phyloP scores from a whole-genome alignment of 495 filamentous ascomycete species.

The Xylaria intraflava region DNA sequence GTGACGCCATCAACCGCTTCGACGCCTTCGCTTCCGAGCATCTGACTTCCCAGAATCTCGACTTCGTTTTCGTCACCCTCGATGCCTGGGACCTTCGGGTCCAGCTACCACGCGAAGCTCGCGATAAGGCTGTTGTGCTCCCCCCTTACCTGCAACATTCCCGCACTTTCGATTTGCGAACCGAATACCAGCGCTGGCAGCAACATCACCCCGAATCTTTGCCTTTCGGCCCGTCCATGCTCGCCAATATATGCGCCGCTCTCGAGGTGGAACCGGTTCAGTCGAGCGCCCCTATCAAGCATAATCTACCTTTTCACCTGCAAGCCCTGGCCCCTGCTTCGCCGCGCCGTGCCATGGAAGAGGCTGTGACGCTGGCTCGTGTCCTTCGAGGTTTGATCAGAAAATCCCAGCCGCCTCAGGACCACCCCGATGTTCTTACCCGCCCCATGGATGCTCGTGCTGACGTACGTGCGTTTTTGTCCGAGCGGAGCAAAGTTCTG shows the following conservation, averaged over 20 bases:
- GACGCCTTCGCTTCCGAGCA: constrained; percentile 88
- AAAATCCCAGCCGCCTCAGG: constrained; percentile 89
- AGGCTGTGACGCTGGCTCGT: constrained; percentile 86
- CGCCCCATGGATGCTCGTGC: constrained; percentile 94
- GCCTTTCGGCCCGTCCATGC: constrained; percentile 88
- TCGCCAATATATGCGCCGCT: constrained; percentile 92
- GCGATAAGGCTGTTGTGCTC: constrained; percentile 93
- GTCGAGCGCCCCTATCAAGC: constrained; percentile 94
- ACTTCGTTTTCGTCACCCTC: constrained; percentile 96
- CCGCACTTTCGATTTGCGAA: constrained; percentile 89
- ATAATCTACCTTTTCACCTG: constrained; percentile 95
- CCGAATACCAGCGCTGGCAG: constrained; percentile 97
- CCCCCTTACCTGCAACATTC: constrained; percentile 98
- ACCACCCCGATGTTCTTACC: constrained; percentile 88
- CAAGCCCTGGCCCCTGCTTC: constrained; percentile 94
- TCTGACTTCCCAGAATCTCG: constrained; percentile 72
- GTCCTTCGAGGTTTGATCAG: constrained; percentile 86
- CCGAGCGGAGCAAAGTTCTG: constrained; percentile 92
- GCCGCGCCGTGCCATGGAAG: constrained; percentile 95
- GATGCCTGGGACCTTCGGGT: constrained; percentile 98
- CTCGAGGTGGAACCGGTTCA: constrained; percentile 96
- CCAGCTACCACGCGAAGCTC: constrained; percentile 91
- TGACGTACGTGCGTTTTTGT: constrained; percentile 92
- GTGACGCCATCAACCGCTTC: constrained; percentile 92
- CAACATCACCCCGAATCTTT: constrained; percentile 95